Evolutionary conservation across 352 stramenopile genomes (phyloP).

Genomic region (Pythium graminicola): DNA sequence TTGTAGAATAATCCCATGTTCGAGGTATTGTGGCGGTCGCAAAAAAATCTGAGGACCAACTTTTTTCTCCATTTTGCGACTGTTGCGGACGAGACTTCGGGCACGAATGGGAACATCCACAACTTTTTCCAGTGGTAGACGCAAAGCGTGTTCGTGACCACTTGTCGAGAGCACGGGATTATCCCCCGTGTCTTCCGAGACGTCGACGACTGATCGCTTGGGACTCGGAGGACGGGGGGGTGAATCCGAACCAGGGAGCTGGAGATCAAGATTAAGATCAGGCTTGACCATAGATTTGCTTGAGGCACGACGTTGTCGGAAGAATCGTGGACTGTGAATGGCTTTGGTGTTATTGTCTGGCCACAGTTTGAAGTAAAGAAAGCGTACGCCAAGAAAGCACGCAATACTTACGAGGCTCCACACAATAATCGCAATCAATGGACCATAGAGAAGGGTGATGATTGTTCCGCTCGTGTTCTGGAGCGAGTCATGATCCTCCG

Average conservation of each 20-base stretch:
- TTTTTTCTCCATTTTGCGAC: constrained; percentile 25
- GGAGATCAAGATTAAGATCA: constrained; percentile 8
- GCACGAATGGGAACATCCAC: constrained; percentile 24
- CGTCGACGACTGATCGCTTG: background rate
- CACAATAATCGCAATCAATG: constrained; percentile 3
- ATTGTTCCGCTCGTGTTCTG: constrained; percentile 15
- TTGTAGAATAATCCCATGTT: constrained; percentile 26
- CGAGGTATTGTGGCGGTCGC: constrained; percentile 22
- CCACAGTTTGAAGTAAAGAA: constrained; percentile 9
- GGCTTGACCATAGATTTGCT: constrained; percentile 17
- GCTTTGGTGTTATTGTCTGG: constrained; percentile 4
- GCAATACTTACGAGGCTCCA: constrained; percentile 17
- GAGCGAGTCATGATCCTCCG: constrained; percentile 19
- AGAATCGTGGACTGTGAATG: constrained; percentile 13
- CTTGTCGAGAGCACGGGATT: constrained; percentile 5
- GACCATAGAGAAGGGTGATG: constrained; percentile 12
- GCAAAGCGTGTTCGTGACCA: constrained; percentile 16
- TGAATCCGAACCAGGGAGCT: background rate
- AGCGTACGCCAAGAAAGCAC: constrained; percentile 2
- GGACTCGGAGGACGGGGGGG: constrained; percentile 6
- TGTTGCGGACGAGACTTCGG: constrained; percentile 22
- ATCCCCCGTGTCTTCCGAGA: background rate
- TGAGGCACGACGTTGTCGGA: constrained; percentile 7
- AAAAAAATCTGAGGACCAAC: constrained; percentile 23
- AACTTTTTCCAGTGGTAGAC: constrained; percentile 22